Evolutionary conservation across 2,329 filamentous ascomycete species (phyloP).

Genomic region (Neurospora crassa): DNA sequence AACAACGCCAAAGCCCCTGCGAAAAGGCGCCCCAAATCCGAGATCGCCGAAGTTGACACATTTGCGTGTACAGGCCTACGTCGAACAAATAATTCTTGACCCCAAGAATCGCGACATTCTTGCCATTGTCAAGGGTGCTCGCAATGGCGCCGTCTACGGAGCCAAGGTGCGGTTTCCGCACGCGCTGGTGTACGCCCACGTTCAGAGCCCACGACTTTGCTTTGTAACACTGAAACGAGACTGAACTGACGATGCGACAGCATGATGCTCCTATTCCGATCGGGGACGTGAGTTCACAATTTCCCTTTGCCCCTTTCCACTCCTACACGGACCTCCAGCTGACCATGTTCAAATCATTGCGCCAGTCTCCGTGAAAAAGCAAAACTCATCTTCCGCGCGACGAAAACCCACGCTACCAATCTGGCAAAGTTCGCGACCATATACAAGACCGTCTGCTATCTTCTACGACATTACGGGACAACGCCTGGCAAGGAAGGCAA

Average conservation of each 20-base stretch:
- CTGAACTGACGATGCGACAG: slow-evolving; percentile 31
- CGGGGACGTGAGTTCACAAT: slow-evolving; percentile 58
- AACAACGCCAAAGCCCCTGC: not conserved
- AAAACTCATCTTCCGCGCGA: slow-evolving; percentile 71
- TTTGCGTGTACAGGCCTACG: slow-evolving; percentile 40
- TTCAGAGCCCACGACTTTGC: not conserved
- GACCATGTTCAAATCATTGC: not conserved
- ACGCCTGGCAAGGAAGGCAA: slow-evolving; percentile 50
- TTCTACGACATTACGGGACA: slow-evolving; percentile 54
- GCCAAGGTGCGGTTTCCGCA: slow-evolving; percentile 97
- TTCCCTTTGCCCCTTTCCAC: slow-evolving; percentile 3
- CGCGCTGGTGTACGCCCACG: slow-evolving; percentile 60
- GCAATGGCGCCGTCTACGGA: slow-evolving; percentile 95
- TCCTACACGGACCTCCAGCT: not conserved
- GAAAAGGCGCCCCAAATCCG: not conserved
- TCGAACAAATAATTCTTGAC: slow-evolving; percentile 72
- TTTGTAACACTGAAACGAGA: not conserved
- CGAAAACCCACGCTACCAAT: slow-evolving; percentile 82
- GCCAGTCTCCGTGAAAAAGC: slow-evolving; percentile 63
- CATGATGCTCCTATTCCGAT: slow-evolving; percentile 96
- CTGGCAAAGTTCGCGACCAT: slow-evolving; percentile 83
- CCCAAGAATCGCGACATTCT: slow-evolving; percentile 79
- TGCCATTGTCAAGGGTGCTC: slow-evolving; percentile 79
- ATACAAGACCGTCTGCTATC: slow-evolving; percentile 77
- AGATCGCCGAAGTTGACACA: not conserved